Conservation (phyloP, 2,329 filamentous ascomycete genomes). For the Aspergillus sclerotialis region DNA sequence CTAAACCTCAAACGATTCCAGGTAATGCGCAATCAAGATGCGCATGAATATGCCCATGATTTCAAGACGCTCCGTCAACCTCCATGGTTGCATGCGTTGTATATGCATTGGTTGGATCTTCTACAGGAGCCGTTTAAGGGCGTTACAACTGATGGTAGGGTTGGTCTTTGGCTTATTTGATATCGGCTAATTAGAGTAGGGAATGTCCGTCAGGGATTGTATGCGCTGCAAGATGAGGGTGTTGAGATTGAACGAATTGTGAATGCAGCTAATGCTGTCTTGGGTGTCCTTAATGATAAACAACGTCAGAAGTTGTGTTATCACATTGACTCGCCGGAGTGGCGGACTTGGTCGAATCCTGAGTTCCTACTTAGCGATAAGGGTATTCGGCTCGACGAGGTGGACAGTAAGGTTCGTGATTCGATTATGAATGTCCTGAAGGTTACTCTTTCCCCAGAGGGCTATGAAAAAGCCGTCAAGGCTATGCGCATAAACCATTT, state of each 20-base stretch:
- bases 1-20: conserved; percentile 56
- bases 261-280: conserved; percentile 40
- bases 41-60: conserved; percentile 54
- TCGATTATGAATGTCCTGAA: conserved; percentile 52
- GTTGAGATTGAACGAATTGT: conserved; percentile 55
- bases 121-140: conserved; percentile 62
- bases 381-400: conserved; percentile 63
- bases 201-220: conserved; percentile 47
- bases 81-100: conserved; percentile 60
- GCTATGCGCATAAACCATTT: conserved; percentile 73
- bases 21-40: conserved; percentile 55
- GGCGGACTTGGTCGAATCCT: conserved; percentile 66
- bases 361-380: conserved; percentile 65
- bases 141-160: conserved; percentile 60
- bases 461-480: conserved; percentile 61
- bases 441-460: conserved; percentile 58
- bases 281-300: conserved; percentile 41
- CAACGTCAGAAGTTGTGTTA: conserved; percentile 47
- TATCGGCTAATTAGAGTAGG: conserved; percentile 20
- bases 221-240: conserved; percentile 56
- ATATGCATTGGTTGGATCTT: conserved; percentile 52
- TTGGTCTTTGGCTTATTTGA: not conserved
- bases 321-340: conserved; percentile 63
- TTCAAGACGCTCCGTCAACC: conserved; percentile 55
- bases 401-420: conserved; percentile 38